These are phyloP conservation scores for Lactarius hatsudake DNA, from an alignment of 768 basidiomycete genomes.

Conservation along the genomic window DNA sequence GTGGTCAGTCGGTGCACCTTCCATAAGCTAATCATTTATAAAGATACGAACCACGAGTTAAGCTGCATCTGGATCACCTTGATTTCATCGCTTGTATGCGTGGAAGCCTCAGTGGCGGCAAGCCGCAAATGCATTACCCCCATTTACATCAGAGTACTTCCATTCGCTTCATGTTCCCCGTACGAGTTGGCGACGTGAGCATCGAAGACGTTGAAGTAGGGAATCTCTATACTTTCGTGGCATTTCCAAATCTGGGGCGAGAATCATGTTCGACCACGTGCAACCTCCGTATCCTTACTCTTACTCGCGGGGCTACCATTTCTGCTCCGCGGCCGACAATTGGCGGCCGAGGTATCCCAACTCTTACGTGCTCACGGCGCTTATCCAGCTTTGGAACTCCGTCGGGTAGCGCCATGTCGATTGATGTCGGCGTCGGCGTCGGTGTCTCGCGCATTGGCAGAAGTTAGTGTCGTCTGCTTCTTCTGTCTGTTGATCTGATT, in stretches of 20 bases:
- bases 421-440: background rate
- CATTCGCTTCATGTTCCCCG: conserved; percentile 3
- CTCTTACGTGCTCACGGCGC: background rate
- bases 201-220: background rate
- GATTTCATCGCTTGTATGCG: background rate
- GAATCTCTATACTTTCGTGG: background rate
- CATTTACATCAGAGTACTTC: background rate
- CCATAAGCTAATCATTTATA: background rate
- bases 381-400: background rate
- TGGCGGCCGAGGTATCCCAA: conserved; percentile 4
- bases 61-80: background rate
- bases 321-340: conserved; percentile 11
- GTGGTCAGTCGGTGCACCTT: background rate
- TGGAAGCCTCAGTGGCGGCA: background rate
- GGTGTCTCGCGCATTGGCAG: background rate
- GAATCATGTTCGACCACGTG: background rate
- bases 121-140: background rate
- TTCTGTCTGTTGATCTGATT: background rate
- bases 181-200: background rate
- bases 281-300: background rate
- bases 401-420: background rate
- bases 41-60: background rate
- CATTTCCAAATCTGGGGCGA: conserved; percentile 1
- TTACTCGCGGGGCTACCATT: conserved; percentile 5
- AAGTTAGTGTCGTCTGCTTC: background rate